These are phyloP conservation scores for Mrakia hoshinonis DNA, from an alignment of 768 basidiomycete genomes.

Conservation along the genomic window DNA sequence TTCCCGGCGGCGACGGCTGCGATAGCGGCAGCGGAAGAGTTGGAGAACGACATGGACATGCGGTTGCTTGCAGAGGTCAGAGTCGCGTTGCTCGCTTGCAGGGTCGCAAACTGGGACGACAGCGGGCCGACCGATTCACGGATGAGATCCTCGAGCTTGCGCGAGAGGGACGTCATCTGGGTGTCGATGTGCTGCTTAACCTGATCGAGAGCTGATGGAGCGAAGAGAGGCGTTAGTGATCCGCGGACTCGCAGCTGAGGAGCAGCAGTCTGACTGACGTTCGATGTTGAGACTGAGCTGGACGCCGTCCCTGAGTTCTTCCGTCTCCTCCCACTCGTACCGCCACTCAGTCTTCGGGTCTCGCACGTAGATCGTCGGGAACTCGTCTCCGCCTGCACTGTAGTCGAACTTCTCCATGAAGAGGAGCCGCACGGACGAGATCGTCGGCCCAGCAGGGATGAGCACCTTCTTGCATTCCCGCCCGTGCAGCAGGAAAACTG, in stretches of 20 bases:
- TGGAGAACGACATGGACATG: constrained; percentile 9
- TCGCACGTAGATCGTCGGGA: constrained; percentile 89
- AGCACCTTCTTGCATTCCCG: constrained; percentile 84
- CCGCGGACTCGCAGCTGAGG: not conserved
- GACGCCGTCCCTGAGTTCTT: constrained; percentile 81
- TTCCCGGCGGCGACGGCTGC: not conserved
- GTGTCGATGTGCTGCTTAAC: constrained; percentile 96
- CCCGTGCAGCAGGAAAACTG: constrained; percentile 81
- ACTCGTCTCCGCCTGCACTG: constrained; percentile 83
- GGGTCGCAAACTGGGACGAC: constrained; percentile 26
- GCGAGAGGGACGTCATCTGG: constrained; percentile 69
- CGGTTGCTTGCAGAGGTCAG: not conserved
- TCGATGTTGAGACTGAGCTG: constrained; percentile 89
- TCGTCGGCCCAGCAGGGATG: constrained; percentile 56
- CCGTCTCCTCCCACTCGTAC: constrained; percentile 90
- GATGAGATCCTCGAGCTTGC: constrained; percentile 30
- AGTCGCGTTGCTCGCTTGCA: constrained; percentile 20
- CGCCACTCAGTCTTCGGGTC: constrained; percentile 86
- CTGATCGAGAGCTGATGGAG: constrained; percentile 74
- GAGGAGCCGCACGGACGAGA: constrained; percentile 67
- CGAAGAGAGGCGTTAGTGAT: not conserved
- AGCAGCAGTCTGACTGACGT: constrained; percentile 54
- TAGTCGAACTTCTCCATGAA: constrained; percentile 95
- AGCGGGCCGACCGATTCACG: constrained; percentile 28
- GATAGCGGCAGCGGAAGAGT: not conserved